Evolutionary conservation across 768 basidiomycete genomes (phyloP).

Genomic region (Lactarius akahatsu): DNA sequence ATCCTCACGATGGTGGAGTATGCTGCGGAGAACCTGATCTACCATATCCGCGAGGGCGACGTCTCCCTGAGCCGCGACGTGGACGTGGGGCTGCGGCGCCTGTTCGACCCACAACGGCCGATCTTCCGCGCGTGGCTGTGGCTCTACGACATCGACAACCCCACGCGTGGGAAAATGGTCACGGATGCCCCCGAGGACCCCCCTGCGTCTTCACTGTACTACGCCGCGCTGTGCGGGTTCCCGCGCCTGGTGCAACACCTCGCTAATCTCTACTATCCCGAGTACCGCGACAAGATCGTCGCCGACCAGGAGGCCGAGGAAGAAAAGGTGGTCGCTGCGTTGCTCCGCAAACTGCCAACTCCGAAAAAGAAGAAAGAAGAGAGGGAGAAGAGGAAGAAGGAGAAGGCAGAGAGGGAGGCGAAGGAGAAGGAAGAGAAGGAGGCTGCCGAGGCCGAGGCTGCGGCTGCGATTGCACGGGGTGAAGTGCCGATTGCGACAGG

Average conservation of each 20-base stretch:
- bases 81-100: constrained; percentile 17
- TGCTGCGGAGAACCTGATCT: constrained; percentile 13
- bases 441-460: background rate
- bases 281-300: background rate
- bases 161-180: constrained; percentile 7
- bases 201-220: constrained; percentile 9
- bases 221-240: constrained; percentile 18
- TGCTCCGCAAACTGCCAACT: background rate
- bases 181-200: constrained; percentile 11
- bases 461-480: background rate
- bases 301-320: background rate
- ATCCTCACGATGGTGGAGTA: constrained; percentile 23
- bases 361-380: background rate
- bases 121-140: constrained; percentile 20
- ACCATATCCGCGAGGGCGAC: constrained; percentile 5
- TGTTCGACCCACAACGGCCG: constrained; percentile 11
- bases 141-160: constrained; percentile 21
- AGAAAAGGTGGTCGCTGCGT: background rate
- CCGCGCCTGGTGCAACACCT: constrained; percentile 15
- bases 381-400: background rate
- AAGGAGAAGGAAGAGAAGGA: background rate
- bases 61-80: background rate
- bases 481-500: background rate
- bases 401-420: background rate
- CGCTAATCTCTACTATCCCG: background rate